Evolutionary conservation across 2,329 filamentous ascomycete genomes (phyloP).

Genomic region (Paecilomyces sp.): DNA sequence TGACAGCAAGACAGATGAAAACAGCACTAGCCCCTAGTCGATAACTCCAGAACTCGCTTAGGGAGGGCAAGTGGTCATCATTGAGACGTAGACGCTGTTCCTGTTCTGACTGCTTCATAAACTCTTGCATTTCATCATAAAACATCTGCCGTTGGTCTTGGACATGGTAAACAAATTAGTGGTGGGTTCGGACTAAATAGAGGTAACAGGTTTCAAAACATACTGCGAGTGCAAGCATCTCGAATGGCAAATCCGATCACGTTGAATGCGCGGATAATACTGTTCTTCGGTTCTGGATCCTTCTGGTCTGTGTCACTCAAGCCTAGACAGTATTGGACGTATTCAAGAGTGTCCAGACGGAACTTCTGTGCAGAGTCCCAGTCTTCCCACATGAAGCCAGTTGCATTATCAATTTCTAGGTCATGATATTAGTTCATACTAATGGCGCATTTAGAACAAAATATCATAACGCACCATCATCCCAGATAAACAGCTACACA

Average conservation of each 20-base stretch:
- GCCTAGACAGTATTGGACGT: constrained; percentile 1
- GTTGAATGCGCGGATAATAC: background rate
- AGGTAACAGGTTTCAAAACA: background rate
- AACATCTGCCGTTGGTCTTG: constrained; percentile 1
- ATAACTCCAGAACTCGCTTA: constrained; percentile 1
- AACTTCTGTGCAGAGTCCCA: constrained; percentile 1
- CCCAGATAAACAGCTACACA: background rate
- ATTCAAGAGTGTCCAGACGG: constrained; percentile 1
- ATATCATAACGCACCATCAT: background rate
- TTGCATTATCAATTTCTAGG: constrained; percentile 1
- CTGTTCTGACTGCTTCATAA: constrained; percentile 2
- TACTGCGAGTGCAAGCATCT: background rate
- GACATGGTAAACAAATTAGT: background rate
- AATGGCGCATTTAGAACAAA: background rate
- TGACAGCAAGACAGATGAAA: constrained; percentile 1
- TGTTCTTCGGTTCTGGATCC: background rate
- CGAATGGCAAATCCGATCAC: background rate
- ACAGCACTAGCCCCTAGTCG: constrained; percentile 2
- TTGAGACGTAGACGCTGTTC: background rate
- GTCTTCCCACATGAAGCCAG: constrained; percentile 2
- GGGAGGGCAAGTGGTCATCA: background rate
- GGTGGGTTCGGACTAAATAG: background rate
- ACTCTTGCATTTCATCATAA: constrained; percentile 1
- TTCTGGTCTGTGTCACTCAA: background rate
- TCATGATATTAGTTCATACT: background rate